Evolutionary conservation across 306 rosid genomes (phyloP).

Genomic region (Prunus armeniaca): DNA sequence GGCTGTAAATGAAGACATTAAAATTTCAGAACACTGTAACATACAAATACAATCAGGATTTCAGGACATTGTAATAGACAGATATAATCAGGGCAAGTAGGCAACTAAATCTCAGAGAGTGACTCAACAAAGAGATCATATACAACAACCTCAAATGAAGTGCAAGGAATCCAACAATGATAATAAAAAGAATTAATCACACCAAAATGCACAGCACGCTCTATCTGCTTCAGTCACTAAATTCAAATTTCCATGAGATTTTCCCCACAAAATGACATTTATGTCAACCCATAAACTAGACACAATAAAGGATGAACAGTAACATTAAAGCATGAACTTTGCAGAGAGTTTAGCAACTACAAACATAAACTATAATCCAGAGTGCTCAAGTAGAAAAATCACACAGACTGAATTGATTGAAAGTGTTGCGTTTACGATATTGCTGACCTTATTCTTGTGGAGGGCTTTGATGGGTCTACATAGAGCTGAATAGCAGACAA

Average conservation of each 20-base stretch:
- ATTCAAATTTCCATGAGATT: not conserved
- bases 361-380: not conserved
- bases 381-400: not conserved
- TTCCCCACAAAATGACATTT: not conserved
- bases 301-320: not conserved
- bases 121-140: not conserved
- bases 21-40: not conserved
- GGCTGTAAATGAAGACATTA: not conserved
- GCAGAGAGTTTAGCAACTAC: not conserved
- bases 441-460: conserved; percentile 53
- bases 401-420: not conserved
- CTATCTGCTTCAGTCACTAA: not conserved
- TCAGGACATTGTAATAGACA: not conserved
- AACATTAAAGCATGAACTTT: not conserved
- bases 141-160: not conserved
- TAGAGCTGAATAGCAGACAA: conserved; percentile 90
- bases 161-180: not conserved
- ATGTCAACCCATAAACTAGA: not conserved
- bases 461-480: conserved; percentile 63
- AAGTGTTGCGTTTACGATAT: not conserved
- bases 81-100: no score
- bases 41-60: not conserved
- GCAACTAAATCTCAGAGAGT: not conserved
- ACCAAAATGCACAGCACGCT: not conserved
- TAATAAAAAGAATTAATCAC: not conserved